Percentiles rank a stretch among this genome's conserved stretches.
These are phyloP conservation scores for Chytriomyces sp. DNA, from an alignment of 192 early-diverging fungal genomes.

Conservation along the genomic window DNA sequence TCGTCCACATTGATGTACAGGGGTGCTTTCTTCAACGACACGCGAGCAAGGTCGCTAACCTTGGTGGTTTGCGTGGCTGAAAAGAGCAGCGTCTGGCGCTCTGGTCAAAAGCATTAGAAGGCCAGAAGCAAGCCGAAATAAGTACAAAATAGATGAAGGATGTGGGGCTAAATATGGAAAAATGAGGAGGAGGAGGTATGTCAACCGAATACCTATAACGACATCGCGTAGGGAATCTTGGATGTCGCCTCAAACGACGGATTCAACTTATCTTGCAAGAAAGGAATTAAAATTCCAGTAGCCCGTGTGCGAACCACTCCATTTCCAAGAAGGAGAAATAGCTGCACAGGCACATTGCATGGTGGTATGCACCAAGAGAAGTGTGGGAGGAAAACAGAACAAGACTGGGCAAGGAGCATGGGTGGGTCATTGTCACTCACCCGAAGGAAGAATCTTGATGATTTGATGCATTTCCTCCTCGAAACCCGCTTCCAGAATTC, in stretches of 20 bases:
- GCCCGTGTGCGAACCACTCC: background rate
- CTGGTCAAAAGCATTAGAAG: conserved; percentile 40
- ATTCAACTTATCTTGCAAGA: conserved; percentile 17
- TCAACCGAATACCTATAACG: conserved; percentile 23
- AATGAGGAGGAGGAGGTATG: background rate
- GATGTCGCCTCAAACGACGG: conserved; percentile 23
- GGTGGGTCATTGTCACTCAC: no score
- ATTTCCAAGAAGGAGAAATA: background rate
- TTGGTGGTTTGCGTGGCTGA: conserved; percentile 99
- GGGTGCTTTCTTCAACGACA: conserved; percentile 95
- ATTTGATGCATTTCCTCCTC: conserved; percentile 99
- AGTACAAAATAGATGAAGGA: background rate
- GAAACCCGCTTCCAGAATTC: conserved; percentile 97
- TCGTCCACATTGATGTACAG: conserved; percentile 99
- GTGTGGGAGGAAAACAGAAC: background rate
- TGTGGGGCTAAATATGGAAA: background rate
- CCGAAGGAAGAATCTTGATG: conserved; percentile 86
- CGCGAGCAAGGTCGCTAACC: conserved; percentile 95
- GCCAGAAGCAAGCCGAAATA: background rate
- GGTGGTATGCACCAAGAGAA: no score
- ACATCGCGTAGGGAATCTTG: conserved; percentile 11
- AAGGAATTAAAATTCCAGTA: conserved; percentile 4
- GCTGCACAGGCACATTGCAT: conserved; percentile 13
- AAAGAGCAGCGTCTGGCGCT: conserved; percentile 97
- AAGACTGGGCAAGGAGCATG: background rate